Evolutionary conservation across 2,329 filamentous ascomycete genomes (phyloP), one percentile per base, ranked within the genome.

Genomic region (Pestalotiopsis fici): DNA sequence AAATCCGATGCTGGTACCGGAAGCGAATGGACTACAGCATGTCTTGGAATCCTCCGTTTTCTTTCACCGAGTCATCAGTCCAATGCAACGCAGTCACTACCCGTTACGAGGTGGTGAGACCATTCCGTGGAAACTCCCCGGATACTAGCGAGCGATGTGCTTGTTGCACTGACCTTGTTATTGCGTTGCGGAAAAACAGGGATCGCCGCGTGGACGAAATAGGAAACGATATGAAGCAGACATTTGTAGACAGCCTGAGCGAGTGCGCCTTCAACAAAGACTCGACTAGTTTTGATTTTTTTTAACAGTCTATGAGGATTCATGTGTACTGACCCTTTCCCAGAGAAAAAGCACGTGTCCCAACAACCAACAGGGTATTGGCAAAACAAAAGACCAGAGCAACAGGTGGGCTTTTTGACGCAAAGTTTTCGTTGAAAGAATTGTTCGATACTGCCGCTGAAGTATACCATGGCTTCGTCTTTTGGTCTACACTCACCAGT

Each of bases 401-500:
- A 23, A 86, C 92, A 37, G 90, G 86, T 21, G 89, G 91, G 66
- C 86, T 94, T 54, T 91, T 95, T 74, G 86, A 90, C 59, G 82
- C 88, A 54, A 87, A 85, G 13, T 97, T 97, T 79, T 91, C 90
- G 63, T 93, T 90, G 88, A 77, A 84, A 56, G 91, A 91, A 72
- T 85, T 93, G 64, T 81, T 98, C 64, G 94, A 98, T 79, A 93
- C 94, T 12, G 87, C 88, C 27, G 94, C 95, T 47, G 93, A 98
- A 82, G 88, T 97, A 64, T 98, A 98, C 80, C 94, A 95, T 80
- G 96, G 95, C 68, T 98, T 95, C 77, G 89, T 96, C 66, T 98
- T 98, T 81, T 99, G 96, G 96, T 94, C 95, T 11, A 92, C 95
- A 77, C 84, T 98, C 71, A 99, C 96, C 67, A 94, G 94, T 69